Evolutionary conservation across 2,329 filamentous ascomycete species (phyloP).

Genomic region (Akanthomyces dipterigenus): DNA sequence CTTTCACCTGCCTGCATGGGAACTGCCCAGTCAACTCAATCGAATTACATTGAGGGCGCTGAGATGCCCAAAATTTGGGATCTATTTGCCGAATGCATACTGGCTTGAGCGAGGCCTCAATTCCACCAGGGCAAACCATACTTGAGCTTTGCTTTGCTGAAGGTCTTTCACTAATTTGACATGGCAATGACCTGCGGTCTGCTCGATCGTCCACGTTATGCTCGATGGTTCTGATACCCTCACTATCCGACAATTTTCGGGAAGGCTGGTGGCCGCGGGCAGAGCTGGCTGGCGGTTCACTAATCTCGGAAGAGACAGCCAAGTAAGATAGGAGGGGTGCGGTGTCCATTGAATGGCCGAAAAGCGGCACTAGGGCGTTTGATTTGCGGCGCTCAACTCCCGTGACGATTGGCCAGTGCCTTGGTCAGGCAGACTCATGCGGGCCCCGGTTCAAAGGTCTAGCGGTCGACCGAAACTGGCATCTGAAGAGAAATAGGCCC

Average conservation of each 20-base stretch:
- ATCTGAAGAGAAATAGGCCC: neutral
- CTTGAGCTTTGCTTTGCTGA: neutral
- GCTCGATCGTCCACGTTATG: neutral
- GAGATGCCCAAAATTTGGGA: neutral
- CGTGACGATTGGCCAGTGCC: slow-evolving; percentile 8
- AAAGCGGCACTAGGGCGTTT: neutral
- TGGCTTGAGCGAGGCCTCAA: neutral
- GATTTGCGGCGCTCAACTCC: slow-evolving; percentile 1
- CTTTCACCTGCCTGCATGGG: neutral
- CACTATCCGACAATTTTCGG: slow-evolving; percentile 9
- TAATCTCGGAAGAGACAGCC: slow-evolving; percentile 3
- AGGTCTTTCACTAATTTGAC: neutral
- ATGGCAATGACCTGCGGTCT: too few relatives aligned
- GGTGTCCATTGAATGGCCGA: neutral
- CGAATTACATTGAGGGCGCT: neutral
- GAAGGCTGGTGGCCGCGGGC: neutral
- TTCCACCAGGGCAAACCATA: too few relatives aligned
- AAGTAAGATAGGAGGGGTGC: neutral
- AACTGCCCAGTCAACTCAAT: neutral
- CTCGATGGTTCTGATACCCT: neutral
- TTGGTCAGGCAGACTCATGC: slow-evolving; percentile 6
- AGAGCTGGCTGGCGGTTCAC: slow-evolving; percentile 1
- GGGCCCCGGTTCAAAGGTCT: neutral
- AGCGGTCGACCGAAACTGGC: neutral
- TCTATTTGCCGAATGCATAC: neutral